Base-by-base conservation (phyloP, 2,329 filamentous ascomycete genomes). In the Thelonectria discophora region DNA sequence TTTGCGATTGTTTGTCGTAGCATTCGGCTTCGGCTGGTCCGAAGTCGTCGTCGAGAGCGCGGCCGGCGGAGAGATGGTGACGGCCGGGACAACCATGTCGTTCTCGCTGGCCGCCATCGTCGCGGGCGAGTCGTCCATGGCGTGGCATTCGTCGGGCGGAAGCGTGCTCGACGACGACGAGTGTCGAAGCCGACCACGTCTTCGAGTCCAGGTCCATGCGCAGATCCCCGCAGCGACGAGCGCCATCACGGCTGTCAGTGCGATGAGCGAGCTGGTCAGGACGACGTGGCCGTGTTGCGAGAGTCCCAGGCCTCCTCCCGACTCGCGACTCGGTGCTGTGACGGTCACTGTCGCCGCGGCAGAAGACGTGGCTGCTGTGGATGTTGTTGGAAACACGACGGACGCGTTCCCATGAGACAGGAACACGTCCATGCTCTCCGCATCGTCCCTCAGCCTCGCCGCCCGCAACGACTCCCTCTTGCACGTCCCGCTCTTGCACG, bases 401-500 rank as follows among this genome's bases (percentile, higher is more conserved):
- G 51, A 32, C 6, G 12, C 24, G 43, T 9, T 45, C 10, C 30
- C 47, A 4, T 47, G 51, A 10, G 39, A 45, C 0, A 64, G 24
- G 2, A 72, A 66, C 0, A 17, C 7, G 1, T 50, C 49, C 0
- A 50, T 51, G 7, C 62, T 24, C 13, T 24, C 48, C 13, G 5
- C 10, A 18, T 63, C 57, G 2, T 58, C 51, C 9, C 65, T 66
- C 48, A 72, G 30, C 30, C 60, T 64, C 1, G 67, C 69, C 1
- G 67, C 60, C 9, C 62, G 48, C 4, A 71, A n/a, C 12, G 62
- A 46, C n/a, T 15, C 51, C 7, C 32, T 34, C 7, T 63, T 59
- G 40, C 67, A 72, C 49, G 5, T 54, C 30, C 47, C 58, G 4
- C 18, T 24, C 10, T 13, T 5, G 12, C 72, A 76, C 8, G 68